phyloP scores from a whole-genome alignment of 2,329 filamentous ascomycete genomes.

The Nemania serpens region DNA sequence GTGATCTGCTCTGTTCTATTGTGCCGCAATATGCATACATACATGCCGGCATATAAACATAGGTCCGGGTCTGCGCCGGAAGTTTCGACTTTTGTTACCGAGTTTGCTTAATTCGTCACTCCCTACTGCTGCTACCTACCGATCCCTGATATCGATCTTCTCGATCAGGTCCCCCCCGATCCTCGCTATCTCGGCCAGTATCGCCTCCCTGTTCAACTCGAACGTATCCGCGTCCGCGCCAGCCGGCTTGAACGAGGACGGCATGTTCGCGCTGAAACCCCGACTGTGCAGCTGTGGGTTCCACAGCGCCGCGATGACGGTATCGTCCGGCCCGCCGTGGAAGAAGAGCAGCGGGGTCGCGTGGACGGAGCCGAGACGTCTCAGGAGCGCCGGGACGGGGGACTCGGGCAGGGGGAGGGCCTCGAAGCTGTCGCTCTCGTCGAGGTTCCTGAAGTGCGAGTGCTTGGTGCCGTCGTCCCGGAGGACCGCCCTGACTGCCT shows the following conservation, averaged over 20 bases:
- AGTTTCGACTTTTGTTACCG: too few species aligned
- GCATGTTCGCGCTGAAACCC: conserved; percentile 71
- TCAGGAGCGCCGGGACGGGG: conserved; percentile 66
- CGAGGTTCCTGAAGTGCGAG: conserved; percentile 79
- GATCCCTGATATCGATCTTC: conserved; percentile 60
- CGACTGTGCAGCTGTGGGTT: conserved; percentile 59
- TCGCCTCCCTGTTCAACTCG: conserved; percentile 67
- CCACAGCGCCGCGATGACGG: conserved; percentile 64
- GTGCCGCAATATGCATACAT: too few species aligned
- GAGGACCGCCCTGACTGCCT: conserved; percentile 51
- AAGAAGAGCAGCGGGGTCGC: conserved; percentile 78
- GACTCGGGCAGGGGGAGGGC: conserved; percentile 58
- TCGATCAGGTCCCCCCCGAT: conserved; percentile 70
- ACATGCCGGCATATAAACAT: too few species aligned
- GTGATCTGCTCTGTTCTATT: too few species aligned
- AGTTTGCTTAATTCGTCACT: neutral
- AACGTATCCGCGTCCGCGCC: conserved; percentile 53
- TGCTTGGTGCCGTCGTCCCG: conserved; percentile 46
- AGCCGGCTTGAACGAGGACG: conserved; percentile 67
- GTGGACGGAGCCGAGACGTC: conserved; percentile 71
- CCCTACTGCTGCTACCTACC: neutral
- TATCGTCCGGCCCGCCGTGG: conserved; percentile 63
- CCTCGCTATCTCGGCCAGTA: conserved; percentile 74
- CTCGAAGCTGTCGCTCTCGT: conserved; percentile 52
- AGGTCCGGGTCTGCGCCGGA: too few species aligned